These are phyloP conservation scores for Clitopilus hobsonii DNA, from an alignment of 768 basidiomycete genomes.

Conservation along the genomic window DNA sequence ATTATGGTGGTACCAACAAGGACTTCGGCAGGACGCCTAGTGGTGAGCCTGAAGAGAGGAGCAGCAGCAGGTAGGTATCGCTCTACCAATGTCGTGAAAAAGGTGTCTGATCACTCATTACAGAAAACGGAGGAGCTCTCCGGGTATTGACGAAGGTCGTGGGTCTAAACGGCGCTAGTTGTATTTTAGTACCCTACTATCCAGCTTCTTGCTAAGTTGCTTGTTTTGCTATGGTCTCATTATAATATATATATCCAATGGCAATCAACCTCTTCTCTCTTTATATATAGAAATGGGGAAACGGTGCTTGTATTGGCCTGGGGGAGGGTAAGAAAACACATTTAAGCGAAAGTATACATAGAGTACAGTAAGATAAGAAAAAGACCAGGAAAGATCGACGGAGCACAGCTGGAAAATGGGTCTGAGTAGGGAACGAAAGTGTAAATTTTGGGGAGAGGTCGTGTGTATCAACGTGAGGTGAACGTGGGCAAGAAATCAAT, in stretches of 20 bases:
- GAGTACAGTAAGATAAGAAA: neutral
- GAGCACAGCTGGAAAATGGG: neutral
- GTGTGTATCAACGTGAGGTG: neutral
- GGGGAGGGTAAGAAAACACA: neutral
- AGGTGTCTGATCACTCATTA: neutral
- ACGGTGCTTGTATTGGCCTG: too few species aligned
- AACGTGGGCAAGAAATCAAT: constrained; percentile 3
- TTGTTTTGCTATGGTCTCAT: too few species aligned
- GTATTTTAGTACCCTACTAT: neutral
- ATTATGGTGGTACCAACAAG: constrained; percentile 67
- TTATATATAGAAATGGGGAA: too few species aligned
- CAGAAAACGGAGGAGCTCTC: constrained; percentile 74
- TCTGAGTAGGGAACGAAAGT: neutral
- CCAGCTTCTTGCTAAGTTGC: too few species aligned
- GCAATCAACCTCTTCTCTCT: too few species aligned
- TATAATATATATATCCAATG: too few species aligned
- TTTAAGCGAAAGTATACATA: neutral
- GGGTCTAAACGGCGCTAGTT: constrained; percentile 67
- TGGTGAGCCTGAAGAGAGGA: constrained; percentile 65
- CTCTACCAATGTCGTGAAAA: neutral
- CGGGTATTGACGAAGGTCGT: constrained; percentile 62
- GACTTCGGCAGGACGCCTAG: constrained; percentile 51
- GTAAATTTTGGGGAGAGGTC: neutral
- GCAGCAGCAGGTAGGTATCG: constrained; percentile 45
- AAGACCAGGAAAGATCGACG: neutral